Evolutionary conservation across 306 rosid genomes (phyloP).

Genomic region (Argentina anserina): DNA sequence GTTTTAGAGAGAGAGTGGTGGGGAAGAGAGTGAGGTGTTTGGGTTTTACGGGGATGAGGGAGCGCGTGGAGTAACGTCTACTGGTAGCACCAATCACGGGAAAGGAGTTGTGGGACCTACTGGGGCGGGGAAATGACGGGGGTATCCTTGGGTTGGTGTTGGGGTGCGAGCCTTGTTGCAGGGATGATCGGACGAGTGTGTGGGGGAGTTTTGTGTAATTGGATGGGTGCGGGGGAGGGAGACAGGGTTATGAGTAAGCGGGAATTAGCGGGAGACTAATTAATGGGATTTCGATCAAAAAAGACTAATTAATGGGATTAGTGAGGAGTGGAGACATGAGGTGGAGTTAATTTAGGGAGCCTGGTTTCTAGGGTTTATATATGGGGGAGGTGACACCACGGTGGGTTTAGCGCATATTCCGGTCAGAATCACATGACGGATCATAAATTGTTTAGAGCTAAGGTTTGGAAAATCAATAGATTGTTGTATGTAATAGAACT

Average conservation of each 20-base stretch:
- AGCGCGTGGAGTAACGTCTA: neutral
- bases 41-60: neutral
- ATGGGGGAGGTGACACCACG: neutral
- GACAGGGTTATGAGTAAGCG: neutral
- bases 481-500: too few relatives aligned
- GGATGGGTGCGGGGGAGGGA: neutral
- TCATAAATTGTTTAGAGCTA: neutral
- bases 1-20: neutral
- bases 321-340: neutral
- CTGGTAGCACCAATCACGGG: constrained; percentile 37
- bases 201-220: neutral
- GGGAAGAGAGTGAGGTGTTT: neutral
- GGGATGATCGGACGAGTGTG: neutral
- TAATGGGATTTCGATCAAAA: too few relatives aligned
- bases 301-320: neutral
- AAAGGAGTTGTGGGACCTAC: neutral
- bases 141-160: neutral
- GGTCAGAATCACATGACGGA: constrained; percentile 12
- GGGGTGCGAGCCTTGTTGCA: neutral
- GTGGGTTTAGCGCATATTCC: neutral
- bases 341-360: neutral
- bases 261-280: neutral
- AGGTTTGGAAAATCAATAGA: neutral
- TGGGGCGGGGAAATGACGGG: neutral
- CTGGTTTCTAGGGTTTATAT: too few relatives aligned